Base-by-base conservation (phyloP, 2,329 filamentous ascomycete genomes). In the Colletotrichum paranaense region DNA sequence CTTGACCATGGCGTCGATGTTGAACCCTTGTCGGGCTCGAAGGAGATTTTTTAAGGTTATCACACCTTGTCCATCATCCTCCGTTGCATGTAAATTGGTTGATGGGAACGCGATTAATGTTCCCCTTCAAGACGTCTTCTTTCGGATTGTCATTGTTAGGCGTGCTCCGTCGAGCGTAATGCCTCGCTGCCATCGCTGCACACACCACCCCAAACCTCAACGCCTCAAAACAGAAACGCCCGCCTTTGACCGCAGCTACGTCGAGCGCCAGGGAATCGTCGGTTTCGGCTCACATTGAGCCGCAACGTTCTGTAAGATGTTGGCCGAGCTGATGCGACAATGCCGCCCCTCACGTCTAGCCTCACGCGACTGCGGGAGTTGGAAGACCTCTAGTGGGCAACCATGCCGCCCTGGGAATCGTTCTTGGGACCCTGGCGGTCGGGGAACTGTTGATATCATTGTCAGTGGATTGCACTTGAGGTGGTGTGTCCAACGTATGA, bases 341-440 rank as follows among this genome's bases (percentile, higher is more conserved):
- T 22, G 19, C 42, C 19, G 6, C 19, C 42, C 19, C 42, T 49
- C 8, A 11, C 19, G 19, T 49, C 42, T 22, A 22, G 19, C 42
- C 42, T 49, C 16, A 49, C 42, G 19, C 42, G 42, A 49, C 19
- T 42, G 19, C 42, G 42, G 7, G 42, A n/a, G 19, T 5, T 8
- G 19, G 12, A n/a, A 22, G n/a, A 14, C 22, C 55, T 14, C 68
- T 86, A 87, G 76, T 87, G 85, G 73, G 81, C 77, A 73, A 80
- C 80, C 77, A 86, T 84, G 46, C 80, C 75, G 67, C 85, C 86
- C 76, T 84, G 85, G 72, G 85, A 84, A 65, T 90, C 88, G 81
- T 90, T 91, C 81, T 85, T 89, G 76, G 78, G 73, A 56, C 88
- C 88, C 79, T 86, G 84, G 57, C 88, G 88, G 66, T 85, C 87